These are phyloP conservation scores for Aphanomyces euteiches DNA, from an alignment of 352 stramenopile species.

Conservation along the genomic window DNA sequence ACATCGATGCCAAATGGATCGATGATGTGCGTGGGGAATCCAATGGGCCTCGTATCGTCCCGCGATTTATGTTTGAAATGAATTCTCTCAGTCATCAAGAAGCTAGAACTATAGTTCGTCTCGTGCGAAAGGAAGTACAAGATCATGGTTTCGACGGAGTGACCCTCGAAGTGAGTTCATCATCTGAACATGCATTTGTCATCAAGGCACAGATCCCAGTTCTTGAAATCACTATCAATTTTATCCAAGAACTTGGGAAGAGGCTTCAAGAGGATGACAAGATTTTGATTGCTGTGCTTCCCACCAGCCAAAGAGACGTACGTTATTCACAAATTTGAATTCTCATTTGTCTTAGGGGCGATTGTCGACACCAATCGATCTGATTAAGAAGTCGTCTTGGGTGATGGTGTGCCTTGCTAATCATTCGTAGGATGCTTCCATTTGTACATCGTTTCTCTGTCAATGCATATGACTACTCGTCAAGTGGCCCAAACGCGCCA, in stretches of 20 bases:
- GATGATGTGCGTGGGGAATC: constrained; percentile 35
- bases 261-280: constrained; percentile 48
- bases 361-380: constrained; percentile 11
- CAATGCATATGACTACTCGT: constrained; percentile 75
- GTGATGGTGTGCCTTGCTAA: neutral
- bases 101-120: constrained; percentile 50
- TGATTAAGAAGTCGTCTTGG: constrained; percentile 17
- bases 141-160: constrained; percentile 60
- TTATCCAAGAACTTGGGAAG: constrained; percentile 53
- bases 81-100: constrained; percentile 52
- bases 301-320: constrained; percentile 53
- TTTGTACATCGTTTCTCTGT: constrained; percentile 75
- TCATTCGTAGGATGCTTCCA: constrained; percentile 39
- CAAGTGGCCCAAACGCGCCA: constrained; percentile 62
- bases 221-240: constrained; percentile 50
- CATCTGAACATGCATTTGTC: neutral
- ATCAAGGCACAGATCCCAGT: constrained; percentile 45
- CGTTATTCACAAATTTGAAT: neutral
- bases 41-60: constrained; percentile 49
- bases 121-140: constrained; percentile 43
- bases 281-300: constrained; percentile 62
- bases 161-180: constrained; percentile 47
- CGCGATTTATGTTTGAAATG: constrained; percentile 76
- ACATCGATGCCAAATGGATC: constrained; percentile 65
- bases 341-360: constrained; percentile 7